Percentiles rank a stretch among this genome's conserved stretches.
Evolutionary conservation across 2,329 filamentous ascomycete species (phyloP).

Genomic region (Ceratocystiopsis sp.): DNA sequence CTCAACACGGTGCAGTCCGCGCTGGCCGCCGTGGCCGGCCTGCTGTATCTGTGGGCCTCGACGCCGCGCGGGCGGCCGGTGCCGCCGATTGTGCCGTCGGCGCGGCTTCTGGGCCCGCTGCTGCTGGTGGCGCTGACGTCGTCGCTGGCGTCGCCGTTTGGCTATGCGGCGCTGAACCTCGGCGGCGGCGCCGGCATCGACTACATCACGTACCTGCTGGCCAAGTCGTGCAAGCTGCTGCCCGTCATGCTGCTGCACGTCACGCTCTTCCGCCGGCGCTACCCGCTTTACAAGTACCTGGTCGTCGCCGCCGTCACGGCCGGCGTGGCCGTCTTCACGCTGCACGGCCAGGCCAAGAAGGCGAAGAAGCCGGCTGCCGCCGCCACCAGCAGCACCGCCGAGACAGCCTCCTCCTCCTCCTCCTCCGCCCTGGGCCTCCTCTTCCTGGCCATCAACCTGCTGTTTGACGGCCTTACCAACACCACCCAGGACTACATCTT

Average conservation of each 20-base stretch:
- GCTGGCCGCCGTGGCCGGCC: conserved; percentile 71
- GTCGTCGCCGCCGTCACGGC: conserved; percentile 82
- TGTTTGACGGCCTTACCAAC: conserved; percentile 94
- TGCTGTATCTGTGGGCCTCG: conserved; percentile 57
- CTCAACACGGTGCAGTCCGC: conserved; percentile 90
- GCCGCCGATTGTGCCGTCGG: conserved; percentile 59
- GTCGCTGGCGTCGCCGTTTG: conserved; percentile 85
- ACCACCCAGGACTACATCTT: conserved; percentile 95
- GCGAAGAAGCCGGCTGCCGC: conserved; percentile 15
- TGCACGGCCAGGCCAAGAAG: conserved; percentile 51
- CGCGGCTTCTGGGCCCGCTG: conserved; percentile 58
- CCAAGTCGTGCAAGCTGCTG: conserved; percentile 96
- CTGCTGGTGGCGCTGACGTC: conserved; percentile 73
- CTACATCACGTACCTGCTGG: conserved; percentile 94
- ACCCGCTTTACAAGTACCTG: conserved; percentile 90
- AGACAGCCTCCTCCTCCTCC: conserved; percentile 13
- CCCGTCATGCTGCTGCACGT: conserved; percentile 96
- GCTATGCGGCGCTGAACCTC: conserved; percentile 59
- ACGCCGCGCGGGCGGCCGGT: conserved; percentile 33
- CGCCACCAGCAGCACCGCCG: no score
- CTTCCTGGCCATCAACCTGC: conserved; percentile 70
- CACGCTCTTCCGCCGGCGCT: conserved; percentile 73
- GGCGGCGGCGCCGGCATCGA: conserved; percentile 55
- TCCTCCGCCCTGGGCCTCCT: conserved; percentile 55
- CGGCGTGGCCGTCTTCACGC: conserved; percentile 86